Conservation (phyloP, 2,329 filamentous ascomycete genomes). For the Dactylellina sp. region DNA sequence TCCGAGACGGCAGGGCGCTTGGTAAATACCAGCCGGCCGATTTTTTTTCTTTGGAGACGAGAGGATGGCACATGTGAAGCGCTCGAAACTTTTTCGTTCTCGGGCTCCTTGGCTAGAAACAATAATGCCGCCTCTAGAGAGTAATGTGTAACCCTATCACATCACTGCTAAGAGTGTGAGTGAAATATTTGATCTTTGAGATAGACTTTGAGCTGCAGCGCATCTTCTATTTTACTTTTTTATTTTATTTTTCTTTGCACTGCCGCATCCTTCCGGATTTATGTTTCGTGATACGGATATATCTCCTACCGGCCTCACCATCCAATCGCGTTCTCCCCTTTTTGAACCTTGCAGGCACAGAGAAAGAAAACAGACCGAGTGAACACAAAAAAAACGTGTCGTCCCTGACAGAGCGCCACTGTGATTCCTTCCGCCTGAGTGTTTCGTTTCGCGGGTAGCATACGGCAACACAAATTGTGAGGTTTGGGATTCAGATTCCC, state of each 20-base stretch:
- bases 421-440: constrained; percentile 46
- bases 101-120: too few species aligned
- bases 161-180: not conserved
- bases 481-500: constrained; percentile 10
- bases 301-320: constrained; percentile 12
- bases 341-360: constrained; percentile 3
- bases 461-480: constrained; percentile 23
- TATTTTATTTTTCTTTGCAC: not conserved
- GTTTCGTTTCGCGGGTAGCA: constrained; percentile 51
- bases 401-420: constrained; percentile 38
- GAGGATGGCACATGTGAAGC: constrained; percentile 24
- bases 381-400: constrained; percentile 48
- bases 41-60: constrained; percentile 37
- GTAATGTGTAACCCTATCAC: too few species aligned
- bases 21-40: constrained; percentile 1
- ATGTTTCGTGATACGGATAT: constrained; percentile 38
- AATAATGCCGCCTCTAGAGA: too few species aligned
- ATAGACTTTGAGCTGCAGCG: too few species aligned
- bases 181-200: not conserved
- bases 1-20: constrained; percentile 28
- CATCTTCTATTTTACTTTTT: too few species aligned
- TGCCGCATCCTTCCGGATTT: constrained; percentile 23
- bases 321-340: constrained; percentile 37
- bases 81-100: too few species aligned
- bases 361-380: too few species aligned